phyloP scores from a whole-genome alignment of 2,329 filamentous ascomycete species.

The Ophiocordyceps robertsii region DNA sequence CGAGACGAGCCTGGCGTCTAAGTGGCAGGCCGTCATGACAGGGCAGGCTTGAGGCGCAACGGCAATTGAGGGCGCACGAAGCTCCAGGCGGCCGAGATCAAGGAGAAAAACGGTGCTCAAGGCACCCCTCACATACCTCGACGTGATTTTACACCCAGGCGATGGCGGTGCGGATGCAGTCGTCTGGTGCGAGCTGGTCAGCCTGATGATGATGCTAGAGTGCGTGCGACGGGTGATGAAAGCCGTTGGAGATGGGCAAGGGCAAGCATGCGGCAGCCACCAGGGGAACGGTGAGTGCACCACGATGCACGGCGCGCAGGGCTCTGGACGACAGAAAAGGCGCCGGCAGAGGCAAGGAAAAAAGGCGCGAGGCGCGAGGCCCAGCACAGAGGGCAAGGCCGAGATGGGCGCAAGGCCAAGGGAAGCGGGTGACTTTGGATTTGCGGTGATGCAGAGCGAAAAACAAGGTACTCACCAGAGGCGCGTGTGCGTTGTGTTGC shows the following conservation, averaged over 20 bases:
- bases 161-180: conserved; percentile 12
- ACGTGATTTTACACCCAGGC: conserved; percentile 7
- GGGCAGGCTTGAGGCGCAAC: conserved; percentile 11
- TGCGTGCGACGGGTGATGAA: conserved; percentile 1
- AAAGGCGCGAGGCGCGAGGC: not conserved
- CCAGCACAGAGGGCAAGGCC: not conserved
- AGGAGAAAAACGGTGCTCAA: conserved; percentile 12
- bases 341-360: conserved; percentile 3
- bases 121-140: conserved; percentile 20
- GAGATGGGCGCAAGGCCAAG: conserved; percentile 3
- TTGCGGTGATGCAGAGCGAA: conserved; percentile 10
- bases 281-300: not conserved
- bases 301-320: conserved; percentile 6
- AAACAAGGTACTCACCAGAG: conserved; percentile 40
- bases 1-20: not conserved
- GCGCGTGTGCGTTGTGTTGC: conserved; percentile 22
- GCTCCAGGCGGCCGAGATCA: too few relatives aligned
- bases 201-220: conserved; percentile 3
- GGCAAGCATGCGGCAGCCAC: not conserved
- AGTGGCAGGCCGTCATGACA: conserved; percentile 1
- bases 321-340: conserved; percentile 7
- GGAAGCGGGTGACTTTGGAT: conserved; percentile 19
- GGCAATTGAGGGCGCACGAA: conserved; percentile 14
- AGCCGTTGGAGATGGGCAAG: conserved; percentile 1
- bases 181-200: conserved; percentile 6